A percentile compares a stretch with the other conserved stretches of the same genome.
Evolutionary conservation across 208 protist species (phyloP).

Genomic region (Wallacemonas collosoma): DNA sequence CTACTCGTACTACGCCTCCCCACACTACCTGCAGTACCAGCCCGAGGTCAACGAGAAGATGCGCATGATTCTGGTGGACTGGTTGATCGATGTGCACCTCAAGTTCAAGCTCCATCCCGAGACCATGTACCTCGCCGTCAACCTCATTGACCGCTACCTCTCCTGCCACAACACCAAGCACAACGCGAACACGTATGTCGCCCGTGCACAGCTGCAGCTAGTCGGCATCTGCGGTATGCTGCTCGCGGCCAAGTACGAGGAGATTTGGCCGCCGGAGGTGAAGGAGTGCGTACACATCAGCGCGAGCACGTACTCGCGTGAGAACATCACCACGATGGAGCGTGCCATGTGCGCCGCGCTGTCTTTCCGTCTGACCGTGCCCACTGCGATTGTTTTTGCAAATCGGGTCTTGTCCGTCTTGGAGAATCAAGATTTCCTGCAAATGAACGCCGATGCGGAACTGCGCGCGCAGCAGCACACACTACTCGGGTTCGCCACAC

Average conservation of each 20-base stretch:
- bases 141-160: slow-evolving; percentile 97
- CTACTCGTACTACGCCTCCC: slow-evolving; percentile 68
- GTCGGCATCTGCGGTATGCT: slow-evolving; percentile 93
- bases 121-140: slow-evolving; percentile 97
- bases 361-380: slow-evolving; percentile 88
- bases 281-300: slow-evolving; percentile 95
- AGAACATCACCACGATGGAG: slow-evolving; percentile 93
- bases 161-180: slow-evolving; percentile 72
- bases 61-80: slow-evolving; percentile 98
- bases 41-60: slow-evolving; percentile 97
- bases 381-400: slow-evolving; percentile 88
- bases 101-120: slow-evolving; percentile 97
- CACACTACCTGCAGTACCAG: slow-evolving; percentile 84
- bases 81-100: slow-evolving; percentile 98
- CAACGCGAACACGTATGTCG: slow-evolving; percentile 48
- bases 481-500: slow-evolving; percentile 61
- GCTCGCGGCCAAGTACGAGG: slow-evolving; percentile 94
- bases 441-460: slow-evolving; percentile 36
- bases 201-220: slow-evolving; percentile 95
- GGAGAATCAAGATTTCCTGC: slow-evolving; percentile 53
- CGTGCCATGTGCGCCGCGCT: slow-evolving; percentile 78
- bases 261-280: slow-evolving; percentile 94
- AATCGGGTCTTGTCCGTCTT: slow-evolving; percentile 72
- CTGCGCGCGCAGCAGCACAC: slow-evolving; percentile 33
- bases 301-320: slow-evolving; percentile 92